phyloP scores from a whole-genome alignment of 192 early-diverging fungal genomes.

The Coemansia sp. region DNA sequence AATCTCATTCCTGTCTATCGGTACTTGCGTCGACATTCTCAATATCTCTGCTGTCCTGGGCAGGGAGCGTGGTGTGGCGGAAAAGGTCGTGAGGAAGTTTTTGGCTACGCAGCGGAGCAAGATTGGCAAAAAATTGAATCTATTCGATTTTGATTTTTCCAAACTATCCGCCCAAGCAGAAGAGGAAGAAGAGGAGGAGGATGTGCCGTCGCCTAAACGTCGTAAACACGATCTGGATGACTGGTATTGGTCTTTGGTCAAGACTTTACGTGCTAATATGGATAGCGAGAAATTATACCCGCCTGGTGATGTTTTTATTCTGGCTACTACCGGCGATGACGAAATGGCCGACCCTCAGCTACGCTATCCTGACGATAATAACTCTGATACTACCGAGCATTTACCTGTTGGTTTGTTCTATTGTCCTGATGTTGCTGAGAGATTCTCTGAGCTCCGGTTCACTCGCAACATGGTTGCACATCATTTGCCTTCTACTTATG shows the following conservation, averaged over 20 bases:
- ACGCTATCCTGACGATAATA: background rate
- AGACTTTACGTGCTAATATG: constrained; percentile 84
- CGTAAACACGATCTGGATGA: constrained; percentile 56
- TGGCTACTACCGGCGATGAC: constrained; percentile 50
- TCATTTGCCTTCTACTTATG: constrained; percentile 76
- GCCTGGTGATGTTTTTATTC: constrained; percentile 70
- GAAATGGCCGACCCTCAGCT: constrained; percentile 41
- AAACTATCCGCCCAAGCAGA: constrained; percentile 30
- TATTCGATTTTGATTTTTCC: constrained; percentile 55
- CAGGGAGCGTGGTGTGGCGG: constrained; percentile 64
- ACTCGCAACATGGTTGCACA: constrained; percentile 80
- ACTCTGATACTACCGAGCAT: background rate
- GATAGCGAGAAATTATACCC: constrained; percentile 83
- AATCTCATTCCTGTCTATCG: constrained; percentile 75
- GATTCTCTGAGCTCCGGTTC: constrained; percentile 81
- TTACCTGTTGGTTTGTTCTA: constrained; percentile 60
- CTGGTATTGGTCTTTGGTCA: constrained; percentile 84
- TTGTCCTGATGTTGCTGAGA: constrained; percentile 75
- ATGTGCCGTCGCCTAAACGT: background rate
- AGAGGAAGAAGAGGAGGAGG: background rate
- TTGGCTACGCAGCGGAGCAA: constrained; percentile 50
- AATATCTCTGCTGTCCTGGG: constrained; percentile 67
- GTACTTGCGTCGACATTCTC: constrained; percentile 74
- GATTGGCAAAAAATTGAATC: constrained; percentile 27
- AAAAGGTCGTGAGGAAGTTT: constrained; percentile 66